A percentile compares a stretch with the other conserved stretches of the same genome.
Evolutionary conservation across 495 filamentous ascomycete genomes (phyloP).

Genomic region (Aspergillus ellipticus): DNA sequence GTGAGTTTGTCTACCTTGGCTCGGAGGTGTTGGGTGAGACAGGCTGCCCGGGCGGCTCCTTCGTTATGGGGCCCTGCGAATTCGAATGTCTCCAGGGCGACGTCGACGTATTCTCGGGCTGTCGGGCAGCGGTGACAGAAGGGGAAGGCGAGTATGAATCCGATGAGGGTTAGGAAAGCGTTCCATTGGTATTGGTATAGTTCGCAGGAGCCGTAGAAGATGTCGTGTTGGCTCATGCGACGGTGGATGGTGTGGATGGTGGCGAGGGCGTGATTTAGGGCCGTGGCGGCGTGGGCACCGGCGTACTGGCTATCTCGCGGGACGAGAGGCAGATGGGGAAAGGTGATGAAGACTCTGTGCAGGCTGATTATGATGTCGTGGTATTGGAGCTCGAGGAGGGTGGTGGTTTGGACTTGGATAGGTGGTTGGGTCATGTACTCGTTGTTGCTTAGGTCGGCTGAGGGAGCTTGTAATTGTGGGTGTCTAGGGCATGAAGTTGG

Average conservation of each 20-base stretch:
- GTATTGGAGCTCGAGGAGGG: conserved; percentile 25
- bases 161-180: conserved; percentile 31
- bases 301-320: conserved; percentile 17
- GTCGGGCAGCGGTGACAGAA: conserved; percentile 35
- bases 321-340: conserved; percentile 19
- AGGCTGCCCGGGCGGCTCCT: neutral
- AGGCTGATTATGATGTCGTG: conserved; percentile 28
- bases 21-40: neutral
- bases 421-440: conserved; percentile 1
- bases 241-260: conserved; percentile 17
- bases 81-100: conserved; percentile 18
- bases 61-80: neutral
- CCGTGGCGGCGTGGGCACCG: conserved; percentile 22
- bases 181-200: conserved; percentile 34
- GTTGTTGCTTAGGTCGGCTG: neutral
- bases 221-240: conserved; percentile 20
- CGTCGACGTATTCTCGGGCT: conserved; percentile 17
- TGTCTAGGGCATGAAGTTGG: neutral
- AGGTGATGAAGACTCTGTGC: conserved; percentile 26
- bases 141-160: conserved; percentile 52
- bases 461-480: no score
- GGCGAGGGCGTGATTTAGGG: conserved; percentile 24
- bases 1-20: neutral
- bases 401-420: conserved; percentile 11
- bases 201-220: conserved; percentile 22